Conservation (phyloP, 129 eudicot species). For the Smallanthus sonchifolius region DNA sequence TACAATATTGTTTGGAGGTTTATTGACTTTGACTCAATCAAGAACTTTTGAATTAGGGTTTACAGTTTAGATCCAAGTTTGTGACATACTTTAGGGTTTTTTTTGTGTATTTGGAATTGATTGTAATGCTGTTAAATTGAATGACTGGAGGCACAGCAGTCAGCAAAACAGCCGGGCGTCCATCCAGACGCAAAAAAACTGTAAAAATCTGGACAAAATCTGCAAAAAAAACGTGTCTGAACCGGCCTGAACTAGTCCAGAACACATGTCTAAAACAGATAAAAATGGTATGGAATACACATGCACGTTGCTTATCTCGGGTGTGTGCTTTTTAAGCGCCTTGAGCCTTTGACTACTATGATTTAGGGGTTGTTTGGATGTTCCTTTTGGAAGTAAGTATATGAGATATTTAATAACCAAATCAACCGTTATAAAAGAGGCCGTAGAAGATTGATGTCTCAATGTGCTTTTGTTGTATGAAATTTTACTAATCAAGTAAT, state of each 20-base stretch:
- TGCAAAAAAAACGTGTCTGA: no score
- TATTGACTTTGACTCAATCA: neutral
- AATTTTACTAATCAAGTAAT: neutral
- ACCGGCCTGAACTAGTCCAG: no score
- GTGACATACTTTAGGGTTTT: neutral
- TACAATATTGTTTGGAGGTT: conserved; percentile 9
- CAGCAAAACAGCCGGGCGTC: no score
- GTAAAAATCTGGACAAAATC: no score
- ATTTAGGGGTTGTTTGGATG: neutral
- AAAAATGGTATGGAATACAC: no score
- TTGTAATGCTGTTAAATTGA: neutral
- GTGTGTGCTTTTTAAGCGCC: no score
- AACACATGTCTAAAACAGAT: no score
- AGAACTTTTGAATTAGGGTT: conserved; percentile 20
- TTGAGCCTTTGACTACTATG: no score
- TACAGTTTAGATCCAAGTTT: conserved; percentile 9
- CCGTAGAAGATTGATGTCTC: neutral
- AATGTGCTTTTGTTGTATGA: neutral
- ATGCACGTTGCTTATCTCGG: no score
- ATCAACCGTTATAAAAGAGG: neutral
- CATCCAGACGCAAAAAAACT: no score
- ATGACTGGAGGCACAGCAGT: neutral
- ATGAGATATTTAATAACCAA: no score
- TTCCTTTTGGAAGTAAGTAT: neutral
- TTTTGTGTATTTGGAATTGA: neutral